Conservation (phyloP, 2,329 filamentous ascomycete species). For the Ophiocordyceps camponoti-rufipedis region DNA sequence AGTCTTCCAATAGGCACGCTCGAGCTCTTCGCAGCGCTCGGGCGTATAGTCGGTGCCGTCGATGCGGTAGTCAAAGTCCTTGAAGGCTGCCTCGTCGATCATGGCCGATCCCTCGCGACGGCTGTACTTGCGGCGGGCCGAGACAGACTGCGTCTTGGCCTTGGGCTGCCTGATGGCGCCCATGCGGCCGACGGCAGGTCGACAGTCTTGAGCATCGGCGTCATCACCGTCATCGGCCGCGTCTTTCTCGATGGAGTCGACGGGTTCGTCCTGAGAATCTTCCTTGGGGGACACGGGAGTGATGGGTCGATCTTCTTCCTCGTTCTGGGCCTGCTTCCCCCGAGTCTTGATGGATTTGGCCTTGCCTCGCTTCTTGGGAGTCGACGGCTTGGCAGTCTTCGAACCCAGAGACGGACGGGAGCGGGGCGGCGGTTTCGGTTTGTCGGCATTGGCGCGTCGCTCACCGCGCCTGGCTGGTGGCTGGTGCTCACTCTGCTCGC, state of each 20-base stretch:
- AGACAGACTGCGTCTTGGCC: conserved; percentile 54
- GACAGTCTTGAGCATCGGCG: conserved; percentile 17
- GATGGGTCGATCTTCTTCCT: conserved; percentile 34
- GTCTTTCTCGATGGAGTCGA: conserved; percentile 33
- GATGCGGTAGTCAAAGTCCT: conserved; percentile 78
- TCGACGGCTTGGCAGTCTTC: conserved; percentile 13
- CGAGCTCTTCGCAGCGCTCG: conserved; percentile 85
- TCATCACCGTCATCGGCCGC: conserved; percentile 23
- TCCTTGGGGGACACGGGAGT: conserved; percentile 37
- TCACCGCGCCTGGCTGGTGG: conserved; percentile 82
- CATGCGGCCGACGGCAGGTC: conserved; percentile 23
- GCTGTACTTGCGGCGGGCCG: conserved; percentile 74
- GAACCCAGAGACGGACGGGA: conserved; percentile 16
- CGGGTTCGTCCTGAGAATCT: conserved; percentile 15
- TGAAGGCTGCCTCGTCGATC: conserved; percentile 80
- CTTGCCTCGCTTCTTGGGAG: conserved; percentile 21
- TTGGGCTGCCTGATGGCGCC: conserved; percentile 31
- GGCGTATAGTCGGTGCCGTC: conserved; percentile 75
- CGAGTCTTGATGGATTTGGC: conserved; percentile 19
- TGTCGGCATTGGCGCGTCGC: conserved; percentile 44
- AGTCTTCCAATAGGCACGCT: conserved; percentile 93
- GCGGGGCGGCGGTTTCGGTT: conserved; percentile 24
- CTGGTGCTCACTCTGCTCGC: conserved; percentile 89
- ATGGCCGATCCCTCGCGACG: conserved; percentile 58
- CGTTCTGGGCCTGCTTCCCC: conserved; percentile 18